Base-by-base conservation (phyloP, 73 alveolate genomes). In the Tetrahymena malaccensis region DNA sequence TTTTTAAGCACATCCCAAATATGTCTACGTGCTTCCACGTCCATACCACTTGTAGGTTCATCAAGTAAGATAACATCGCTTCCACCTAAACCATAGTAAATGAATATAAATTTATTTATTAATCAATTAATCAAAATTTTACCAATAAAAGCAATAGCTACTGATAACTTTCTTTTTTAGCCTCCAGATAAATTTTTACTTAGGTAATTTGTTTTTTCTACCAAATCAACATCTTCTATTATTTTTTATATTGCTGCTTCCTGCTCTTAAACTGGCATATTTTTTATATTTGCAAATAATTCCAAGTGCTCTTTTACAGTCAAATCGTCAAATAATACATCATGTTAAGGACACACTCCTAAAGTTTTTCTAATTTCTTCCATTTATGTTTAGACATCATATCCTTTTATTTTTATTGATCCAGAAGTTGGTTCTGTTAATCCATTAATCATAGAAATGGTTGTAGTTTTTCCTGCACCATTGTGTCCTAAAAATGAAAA, bases 401-500 rank as follows among this genome's bases (percentile, higher is more conserved):
- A 85, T 7, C 98, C 98, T 93, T 83, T 94, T 0, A 95, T 96
- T 56, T 94, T 95, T 34, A 98, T 98, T 13, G 34, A 35, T 12
- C 99, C 99, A 83, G 94, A 33, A 33, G 98, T 95, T 10, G 98
- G 93, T 43, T 95, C 95, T 70, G 97, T 43, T 37, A 98, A 93
- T 0, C 99, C 99, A 43, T 98, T 97, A 19, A 98, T 94, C 99
- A 98, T 98, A 25, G 99, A 96, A 94, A 99, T 98, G 43, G 99
- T 98, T 1, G 99, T 97, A 1, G 99, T 98, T 96, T 99, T 99
- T 35, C 99, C 99, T 34, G 99, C 99, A 5, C 99, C 99, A 93
- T 99, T 99, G 95, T 99, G 99, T 38, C 99, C 99, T 35, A 99
- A 97, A 89, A 99, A 97, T 3, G 99, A 99, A 96, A 98, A 98